Conservation (phyloP, 139 green algal genomes). For the Protoeuglena noctilucae region DNA sequence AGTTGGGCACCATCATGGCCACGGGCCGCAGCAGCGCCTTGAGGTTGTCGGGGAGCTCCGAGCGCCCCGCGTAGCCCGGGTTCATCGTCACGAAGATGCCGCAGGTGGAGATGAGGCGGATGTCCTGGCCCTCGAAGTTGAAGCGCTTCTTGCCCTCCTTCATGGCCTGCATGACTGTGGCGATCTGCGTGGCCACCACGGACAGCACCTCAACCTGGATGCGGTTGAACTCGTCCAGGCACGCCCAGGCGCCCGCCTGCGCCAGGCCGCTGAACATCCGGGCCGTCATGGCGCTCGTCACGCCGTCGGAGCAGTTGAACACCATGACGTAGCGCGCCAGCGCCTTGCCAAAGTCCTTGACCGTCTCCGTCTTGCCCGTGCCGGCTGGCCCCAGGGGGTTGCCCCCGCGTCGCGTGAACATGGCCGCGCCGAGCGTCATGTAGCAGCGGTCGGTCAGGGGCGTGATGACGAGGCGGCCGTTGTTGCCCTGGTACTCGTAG, state of each 20-base stretch:
- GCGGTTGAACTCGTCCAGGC: slow-evolving; percentile 77
- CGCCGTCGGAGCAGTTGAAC: slow-evolving; percentile 73
- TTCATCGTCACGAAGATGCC: slow-evolving; percentile 84
- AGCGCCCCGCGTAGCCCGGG: slow-evolving; percentile 52
- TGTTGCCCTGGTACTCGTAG: slow-evolving; percentile 59
- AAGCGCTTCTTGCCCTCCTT: slow-evolving; percentile 58
- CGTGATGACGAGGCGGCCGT: slow-evolving; percentile 27
- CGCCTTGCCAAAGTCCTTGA: slow-evolving; percentile 59
- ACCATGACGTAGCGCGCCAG: slow-evolving; percentile 65
- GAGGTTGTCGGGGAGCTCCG: slow-evolving; percentile 48
- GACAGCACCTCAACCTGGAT: slow-evolving; percentile 74
- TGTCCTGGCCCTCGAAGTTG: slow-evolving; percentile 56
- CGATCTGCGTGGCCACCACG: slow-evolving; percentile 67
- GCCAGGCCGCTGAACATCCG: slow-evolving; percentile 69
- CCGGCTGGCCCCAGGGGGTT: slow-evolving; percentile 56
- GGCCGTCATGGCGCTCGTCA: slow-evolving; percentile 71
- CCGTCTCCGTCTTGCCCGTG: slow-evolving; percentile 71
- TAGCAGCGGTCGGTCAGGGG: slow-evolving; percentile 48
- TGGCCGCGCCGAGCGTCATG: slow-evolving; percentile 60
- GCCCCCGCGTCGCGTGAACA: slow-evolving; percentile 56
- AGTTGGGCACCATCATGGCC: slow-evolving; percentile 81
- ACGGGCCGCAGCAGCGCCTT: slow-evolving; percentile 65
- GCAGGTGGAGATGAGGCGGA: slow-evolving; percentile 59
- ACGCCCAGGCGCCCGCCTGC: slow-evolving; percentile 67
- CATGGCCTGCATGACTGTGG: slow-evolving; percentile 61